These are phyloP conservation scores for Furcasterigmium sp. DNA, from an alignment of 2,329 filamentous ascomycete species.

Conservation along the genomic window DNA sequence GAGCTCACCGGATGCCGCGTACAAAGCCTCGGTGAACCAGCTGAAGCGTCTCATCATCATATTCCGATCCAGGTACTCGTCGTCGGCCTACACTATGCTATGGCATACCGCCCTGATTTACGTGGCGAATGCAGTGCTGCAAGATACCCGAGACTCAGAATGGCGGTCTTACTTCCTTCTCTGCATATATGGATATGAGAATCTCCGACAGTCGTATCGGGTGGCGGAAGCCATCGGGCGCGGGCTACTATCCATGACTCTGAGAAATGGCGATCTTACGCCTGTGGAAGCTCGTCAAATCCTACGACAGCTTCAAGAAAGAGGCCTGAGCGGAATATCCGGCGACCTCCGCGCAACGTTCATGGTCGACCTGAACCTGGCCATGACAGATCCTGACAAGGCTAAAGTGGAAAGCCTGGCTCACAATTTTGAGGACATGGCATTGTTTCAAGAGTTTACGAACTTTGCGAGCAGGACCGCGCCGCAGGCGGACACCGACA, in stretches of 20 bases:
- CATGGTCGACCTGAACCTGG: slow-evolving; percentile 30
- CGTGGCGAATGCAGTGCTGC: slow-evolving; percentile 29
- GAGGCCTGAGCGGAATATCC: slow-evolving; percentile 12
- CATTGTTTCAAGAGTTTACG: slow-evolving; percentile 24
- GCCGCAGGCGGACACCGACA: too few species aligned
- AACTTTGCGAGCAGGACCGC: background rate
- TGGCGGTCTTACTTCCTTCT: slow-evolving; percentile 29
- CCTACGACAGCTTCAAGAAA: slow-evolving; percentile 20
- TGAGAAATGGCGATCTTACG: slow-evolving; percentile 25
- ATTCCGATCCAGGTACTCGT: slow-evolving; percentile 25
- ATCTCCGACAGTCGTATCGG: slow-evolving; percentile 25
- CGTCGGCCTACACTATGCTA: slow-evolving; percentile 28
- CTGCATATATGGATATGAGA: slow-evolving; percentile 31
- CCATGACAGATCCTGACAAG: slow-evolving; percentile 24
- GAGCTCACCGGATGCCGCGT: slow-evolving; percentile 23
- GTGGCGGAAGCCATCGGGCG: slow-evolving; percentile 26
- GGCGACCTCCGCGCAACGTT: slow-evolving; percentile 26
- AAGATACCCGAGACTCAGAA: slow-evolving; percentile 18
- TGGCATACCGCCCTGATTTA: slow-evolving; percentile 35
- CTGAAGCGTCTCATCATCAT: slow-evolving; percentile 30
- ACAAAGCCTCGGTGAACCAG: slow-evolving; percentile 27
- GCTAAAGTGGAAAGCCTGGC: slow-evolving; percentile 28
- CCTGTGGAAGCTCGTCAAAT: slow-evolving; percentile 21
- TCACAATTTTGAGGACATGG: slow-evolving; percentile 24
- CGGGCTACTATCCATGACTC: slow-evolving; percentile 28